Conservation (phyloP, 768 basidiomycete genomes). For the Sarcodon sp. region DNA sequence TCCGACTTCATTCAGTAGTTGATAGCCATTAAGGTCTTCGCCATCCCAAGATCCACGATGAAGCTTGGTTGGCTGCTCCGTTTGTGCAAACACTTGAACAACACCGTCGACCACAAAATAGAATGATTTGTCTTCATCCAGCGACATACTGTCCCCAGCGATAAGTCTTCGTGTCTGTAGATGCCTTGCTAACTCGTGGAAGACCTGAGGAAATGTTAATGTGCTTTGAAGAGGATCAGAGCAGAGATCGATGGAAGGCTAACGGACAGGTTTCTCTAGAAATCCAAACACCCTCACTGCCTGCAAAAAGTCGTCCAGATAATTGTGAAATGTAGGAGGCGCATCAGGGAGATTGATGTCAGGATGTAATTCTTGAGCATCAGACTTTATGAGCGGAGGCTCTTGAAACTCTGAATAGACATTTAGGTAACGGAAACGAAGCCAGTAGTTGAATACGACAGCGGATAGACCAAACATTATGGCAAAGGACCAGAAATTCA, state of each 20-base stretch:
- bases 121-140: conserved; percentile 89
- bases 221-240: not conserved
- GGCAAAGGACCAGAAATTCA: conserved; percentile 88
- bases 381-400: conserved; percentile 69
- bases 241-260: not conserved
- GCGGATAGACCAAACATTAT: conserved; percentile 58
- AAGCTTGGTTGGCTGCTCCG: conserved; percentile 34
- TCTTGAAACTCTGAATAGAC: conserved; percentile 69
- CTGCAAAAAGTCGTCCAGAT: conserved; percentile 92
- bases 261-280: conserved; percentile 84
- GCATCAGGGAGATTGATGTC: conserved; percentile 74
- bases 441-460: conserved; percentile 69
- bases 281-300: conserved; percentile 97
- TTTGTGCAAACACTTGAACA: conserved; percentile 83
- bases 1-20: conserved; percentile 91
- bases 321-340: conserved; percentile 81
- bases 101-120: conserved; percentile 98
- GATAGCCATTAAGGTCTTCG: conserved; percentile 90
- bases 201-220: conserved; percentile 40
- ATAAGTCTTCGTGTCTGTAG: conserved; percentile 91
- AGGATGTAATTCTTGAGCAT: conserved; percentile 81
- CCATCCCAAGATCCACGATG: conserved; percentile 62
- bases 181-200: conserved; percentile 94
- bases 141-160: conserved; percentile 87
- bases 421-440: conserved; percentile 72